These are phyloP conservation scores for Fraxinus nigra DNA, from an alignment of 305 asterid genomes.

Conservation along the genomic window DNA sequence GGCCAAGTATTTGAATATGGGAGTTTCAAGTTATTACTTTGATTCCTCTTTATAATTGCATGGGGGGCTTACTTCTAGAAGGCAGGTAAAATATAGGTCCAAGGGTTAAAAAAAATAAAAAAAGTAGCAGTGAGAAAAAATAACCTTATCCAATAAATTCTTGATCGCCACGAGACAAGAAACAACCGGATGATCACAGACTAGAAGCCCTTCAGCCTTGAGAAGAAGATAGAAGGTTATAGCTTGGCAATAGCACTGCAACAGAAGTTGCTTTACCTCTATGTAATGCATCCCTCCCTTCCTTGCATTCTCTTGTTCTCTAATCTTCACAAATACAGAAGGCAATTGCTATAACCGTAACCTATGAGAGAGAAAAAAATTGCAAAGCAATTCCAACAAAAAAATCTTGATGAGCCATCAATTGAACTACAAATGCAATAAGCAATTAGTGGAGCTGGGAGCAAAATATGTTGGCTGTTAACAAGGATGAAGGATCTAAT, in stretches of 20 bases:
- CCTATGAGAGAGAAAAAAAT: neutral
- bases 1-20: neutral
- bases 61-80: neutral
- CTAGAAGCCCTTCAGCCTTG: conserved; percentile 86
- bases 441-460: neutral
- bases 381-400: neutral
- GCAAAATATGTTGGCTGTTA: neutral
- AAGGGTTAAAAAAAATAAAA: neutral
- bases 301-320: conserved; percentile 39
- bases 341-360: conserved; percentile 17
- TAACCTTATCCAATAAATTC: conserved; percentile 80
- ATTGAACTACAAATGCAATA: neutral
- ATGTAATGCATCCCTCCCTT: conserved; percentile 63
- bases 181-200: conserved; percentile 93
- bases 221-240: conserved; percentile 89
- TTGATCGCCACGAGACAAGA: conserved; percentile 79
- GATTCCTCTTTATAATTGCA: neutral
- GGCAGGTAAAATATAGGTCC: neutral
- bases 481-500: neutral
- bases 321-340: conserved; percentile 46
- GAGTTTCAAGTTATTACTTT: neutral
- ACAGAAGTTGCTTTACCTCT: conserved; percentile 72
- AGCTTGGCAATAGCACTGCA: conserved; percentile 88
- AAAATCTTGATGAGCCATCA: neutral
- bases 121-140: conserved; percentile 9